Evolutionary conservation across 257 asterid genomes (phyloP), one percentile per base, ranked within the genome.

Genomic region (Avicennia marina): DNA sequence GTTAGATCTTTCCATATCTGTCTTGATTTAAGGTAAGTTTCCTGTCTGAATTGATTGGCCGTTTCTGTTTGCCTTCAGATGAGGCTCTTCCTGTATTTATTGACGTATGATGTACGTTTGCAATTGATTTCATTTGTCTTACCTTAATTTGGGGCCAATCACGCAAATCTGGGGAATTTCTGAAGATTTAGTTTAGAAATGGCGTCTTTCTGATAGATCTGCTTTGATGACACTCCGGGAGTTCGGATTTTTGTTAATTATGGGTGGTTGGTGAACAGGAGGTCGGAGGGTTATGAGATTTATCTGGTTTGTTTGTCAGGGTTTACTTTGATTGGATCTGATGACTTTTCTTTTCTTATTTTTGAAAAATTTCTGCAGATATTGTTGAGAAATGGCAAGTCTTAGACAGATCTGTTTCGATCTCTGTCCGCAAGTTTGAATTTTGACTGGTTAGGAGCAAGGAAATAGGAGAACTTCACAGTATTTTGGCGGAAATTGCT

Each of bases 101-200:
- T 29, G 7, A 29, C 34, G 4, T 4, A 4, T 29, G 1, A 29
- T 29, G 4, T 29, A 29, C 7, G 34, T 40, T 40, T 40, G 45
- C 1, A 4, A n/a, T 43, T 40, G 18, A n/a, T 5, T 18, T 21
- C 12, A 46, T 21, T 46, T n/a, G 9, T 44, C 18, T 4, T 20
- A 10, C 27, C 40, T 16, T 4, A 6, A n/a, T 34, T 46, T 38
- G 54, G 34, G 39, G 43, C 19, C 53, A 40, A 21, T 32, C n/a
- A 4, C 31, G 40, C 6, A 8, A 48, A 12, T 27, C 26, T 65
- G 56, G 44, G 31, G 33, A 12, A 56, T 61, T 69, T 21, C 27
- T 69, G 72, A 66, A 77, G 88, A 70, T 77, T 72, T 76, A 57
- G 26, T 25, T n/a, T 42, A 18, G 66, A 52, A 50, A 54, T 46